Conservation (phyloP, 2,329 filamentous ascomycete genomes). For the Ceratocystiopsis minuta region DNA sequence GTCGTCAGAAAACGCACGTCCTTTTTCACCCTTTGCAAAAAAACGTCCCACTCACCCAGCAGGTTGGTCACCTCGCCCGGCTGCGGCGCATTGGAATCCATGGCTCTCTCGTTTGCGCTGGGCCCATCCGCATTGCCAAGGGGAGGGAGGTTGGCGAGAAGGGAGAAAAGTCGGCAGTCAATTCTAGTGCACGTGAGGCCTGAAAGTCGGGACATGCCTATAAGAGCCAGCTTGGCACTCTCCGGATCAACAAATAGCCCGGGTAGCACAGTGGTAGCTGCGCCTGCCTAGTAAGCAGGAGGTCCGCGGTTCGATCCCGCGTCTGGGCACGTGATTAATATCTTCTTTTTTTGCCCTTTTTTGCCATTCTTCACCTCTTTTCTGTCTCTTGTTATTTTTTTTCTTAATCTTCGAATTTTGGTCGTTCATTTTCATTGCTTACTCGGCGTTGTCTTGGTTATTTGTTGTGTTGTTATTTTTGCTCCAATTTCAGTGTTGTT, state of each 20-base stretch:
- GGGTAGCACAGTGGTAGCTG: conserved; percentile 9
- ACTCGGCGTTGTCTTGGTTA: too few relatives aligned
- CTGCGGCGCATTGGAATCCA: conserved; percentile 2
- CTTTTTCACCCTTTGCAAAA: too few relatives aligned
- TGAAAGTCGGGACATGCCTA: too few relatives aligned
- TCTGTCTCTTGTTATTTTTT: not conserved
- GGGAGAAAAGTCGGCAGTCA: too few relatives aligned
- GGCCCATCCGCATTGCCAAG: too few relatives aligned
- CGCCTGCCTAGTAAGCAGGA: conserved; percentile 9
- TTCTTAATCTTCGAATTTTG: too few relatives aligned
- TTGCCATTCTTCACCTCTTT: not conserved
- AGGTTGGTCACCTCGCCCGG: conserved; percentile 4
- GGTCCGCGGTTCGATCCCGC: conserved; percentile 9
- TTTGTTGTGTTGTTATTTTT: too few relatives aligned
- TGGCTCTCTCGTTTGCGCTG: not conserved
- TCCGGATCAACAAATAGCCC: conserved; percentile 5
- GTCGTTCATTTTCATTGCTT: too few relatives aligned
- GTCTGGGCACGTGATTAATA: conserved; percentile 3
- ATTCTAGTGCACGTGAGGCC: too few relatives aligned
- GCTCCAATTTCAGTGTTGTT: too few relatives aligned
- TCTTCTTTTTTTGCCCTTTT: not conserved
- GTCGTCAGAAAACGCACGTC: not conserved
- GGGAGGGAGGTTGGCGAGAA: too few relatives aligned
- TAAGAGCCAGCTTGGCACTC: too few relatives aligned
- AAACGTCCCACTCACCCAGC: not conserved